Conservation (phyloP, 129 eudicot genomes). For the Flaveria sonorensis region DNA sequence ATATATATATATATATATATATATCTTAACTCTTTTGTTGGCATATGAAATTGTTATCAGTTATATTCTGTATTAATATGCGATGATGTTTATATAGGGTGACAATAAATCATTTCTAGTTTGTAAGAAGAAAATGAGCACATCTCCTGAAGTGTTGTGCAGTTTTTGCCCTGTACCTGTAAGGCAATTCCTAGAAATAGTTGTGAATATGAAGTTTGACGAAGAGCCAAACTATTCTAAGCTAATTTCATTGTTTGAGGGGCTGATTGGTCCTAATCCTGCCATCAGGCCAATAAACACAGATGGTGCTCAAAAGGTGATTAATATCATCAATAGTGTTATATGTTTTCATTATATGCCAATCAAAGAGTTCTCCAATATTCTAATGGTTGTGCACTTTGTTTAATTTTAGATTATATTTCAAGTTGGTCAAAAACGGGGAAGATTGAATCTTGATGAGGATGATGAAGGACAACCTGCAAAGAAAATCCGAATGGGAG, state of each 20-base stretch:
- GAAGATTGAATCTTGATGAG: constrained; percentile 54
- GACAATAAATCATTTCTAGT: constrained; percentile 86
- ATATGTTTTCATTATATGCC: neutral
- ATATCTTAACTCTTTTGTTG: neutral
- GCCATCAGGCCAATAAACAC: constrained; percentile 49
- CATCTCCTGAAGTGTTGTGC: constrained; percentile 74
- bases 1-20: too few relatives aligned
- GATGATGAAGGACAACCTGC: constrained; percentile 76
- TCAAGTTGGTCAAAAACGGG: constrained; percentile 51
- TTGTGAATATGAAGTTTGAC: constrained; percentile 83
- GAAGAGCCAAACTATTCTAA: constrained; percentile 93
- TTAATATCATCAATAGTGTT: neutral
- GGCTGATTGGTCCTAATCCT: constrained; percentile 43
- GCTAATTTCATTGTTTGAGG: constrained; percentile 74
- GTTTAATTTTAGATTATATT: constrained; percentile 36
- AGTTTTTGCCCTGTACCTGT: constrained; percentile 73
- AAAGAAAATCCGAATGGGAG: constrained; percentile 76
- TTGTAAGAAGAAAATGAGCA: constrained; percentile 83
- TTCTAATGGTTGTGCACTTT: neutral
- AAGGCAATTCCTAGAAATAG: constrained; percentile 62
- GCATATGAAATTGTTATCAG: neutral
- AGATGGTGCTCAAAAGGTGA: constrained; percentile 58
- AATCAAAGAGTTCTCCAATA: neutral
- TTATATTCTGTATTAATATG: neutral
- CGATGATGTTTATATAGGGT: constrained; percentile 50